Evolutionary conservation across 768 basidiomycete species (phyloP).

Genomic region (Tricholoma saponaceum): DNA sequence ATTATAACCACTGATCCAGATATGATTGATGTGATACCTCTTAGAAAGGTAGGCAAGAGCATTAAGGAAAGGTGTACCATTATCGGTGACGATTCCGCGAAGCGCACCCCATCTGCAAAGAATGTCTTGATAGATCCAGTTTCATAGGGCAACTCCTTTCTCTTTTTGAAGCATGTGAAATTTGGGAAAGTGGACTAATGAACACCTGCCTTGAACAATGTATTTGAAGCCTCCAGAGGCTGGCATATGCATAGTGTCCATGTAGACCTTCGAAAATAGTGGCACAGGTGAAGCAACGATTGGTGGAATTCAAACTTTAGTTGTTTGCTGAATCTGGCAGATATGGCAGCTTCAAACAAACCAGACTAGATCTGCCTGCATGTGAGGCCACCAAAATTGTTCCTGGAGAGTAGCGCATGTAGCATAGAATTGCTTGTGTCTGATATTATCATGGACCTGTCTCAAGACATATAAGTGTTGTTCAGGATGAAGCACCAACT

Average conservation of each 20-base stretch:
- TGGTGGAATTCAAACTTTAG: constrained; percentile 20
- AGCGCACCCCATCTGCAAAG: constrained; percentile 36
- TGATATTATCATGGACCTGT: constrained; percentile 7
- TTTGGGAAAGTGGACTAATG: constrained; percentile 16
- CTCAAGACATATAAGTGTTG: background rate
- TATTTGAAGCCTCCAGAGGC: constrained; percentile 16
- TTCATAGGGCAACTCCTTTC: constrained; percentile 8
- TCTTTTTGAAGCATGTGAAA: constrained; percentile 13
- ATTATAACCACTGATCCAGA: constrained; percentile 31
- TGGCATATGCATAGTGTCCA: constrained; percentile 37
- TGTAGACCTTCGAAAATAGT: constrained; percentile 27
- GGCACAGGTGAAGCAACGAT: constrained; percentile 17
- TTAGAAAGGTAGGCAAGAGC: background rate
- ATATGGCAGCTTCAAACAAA: constrained; percentile 31
- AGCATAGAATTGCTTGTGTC: constrained; percentile 19
- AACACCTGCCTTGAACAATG: constrained; percentile 23
- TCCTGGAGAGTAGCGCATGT: constrained; percentile 2
- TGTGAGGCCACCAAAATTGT: constrained; percentile 26
- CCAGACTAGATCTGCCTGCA: constrained; percentile 25
- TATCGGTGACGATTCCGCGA: constrained; percentile 37
- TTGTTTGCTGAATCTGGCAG: constrained; percentile 28
- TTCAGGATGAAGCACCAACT: too few species aligned
- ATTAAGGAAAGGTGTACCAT: constrained; percentile 23
- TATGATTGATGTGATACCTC: constrained; percentile 13
- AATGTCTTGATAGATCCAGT: constrained; percentile 29